Conservation (phyloP, 345 rosid genomes). For the Laguncularia racemosa region DNA sequence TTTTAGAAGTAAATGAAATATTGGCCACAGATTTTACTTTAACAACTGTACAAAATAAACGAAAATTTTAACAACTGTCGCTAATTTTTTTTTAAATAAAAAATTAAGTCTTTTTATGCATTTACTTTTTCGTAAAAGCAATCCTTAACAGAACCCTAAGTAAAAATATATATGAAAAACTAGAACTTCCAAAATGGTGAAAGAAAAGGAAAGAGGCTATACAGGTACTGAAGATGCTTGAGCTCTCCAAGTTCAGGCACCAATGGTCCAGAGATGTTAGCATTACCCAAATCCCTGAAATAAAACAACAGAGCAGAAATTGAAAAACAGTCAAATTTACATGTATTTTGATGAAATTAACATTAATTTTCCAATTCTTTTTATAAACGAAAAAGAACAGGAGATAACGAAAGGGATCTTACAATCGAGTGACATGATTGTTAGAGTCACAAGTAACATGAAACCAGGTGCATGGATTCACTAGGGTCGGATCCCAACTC, state of each 20-base stretch:
- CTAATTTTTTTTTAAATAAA: no score
- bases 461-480: constrained; percentile 90
- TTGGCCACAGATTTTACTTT: no score
- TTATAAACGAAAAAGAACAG: no score
- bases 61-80: no score
- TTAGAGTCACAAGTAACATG: constrained; percentile 67
- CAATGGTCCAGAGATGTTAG: constrained; percentile 58
- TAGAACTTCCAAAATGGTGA: not conserved
- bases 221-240: constrained; percentile 61
- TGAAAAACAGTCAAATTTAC: no score
- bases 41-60: no score
- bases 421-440: constrained; percentile 60
- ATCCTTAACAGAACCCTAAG: no score
- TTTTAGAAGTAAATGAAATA: not conserved
- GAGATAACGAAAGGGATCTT: constrained; percentile 10
- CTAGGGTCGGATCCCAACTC: constrained; percentile 92
- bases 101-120: no score
- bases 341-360: no score
- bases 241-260: constrained; percentile 65
- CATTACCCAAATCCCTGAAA: constrained; percentile 62
- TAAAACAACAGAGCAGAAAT: not conserved
- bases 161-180: no score
- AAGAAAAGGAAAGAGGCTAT: constrained; percentile 2
- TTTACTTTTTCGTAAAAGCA: no score
- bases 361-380: no score